Percentiles rank a stretch among this genome's conserved stretches.
Evolutionary conservation across 192 early-diverging fungal genomes (phyloP).

Genomic region (Lunasporangiospora selenospora): DNA sequence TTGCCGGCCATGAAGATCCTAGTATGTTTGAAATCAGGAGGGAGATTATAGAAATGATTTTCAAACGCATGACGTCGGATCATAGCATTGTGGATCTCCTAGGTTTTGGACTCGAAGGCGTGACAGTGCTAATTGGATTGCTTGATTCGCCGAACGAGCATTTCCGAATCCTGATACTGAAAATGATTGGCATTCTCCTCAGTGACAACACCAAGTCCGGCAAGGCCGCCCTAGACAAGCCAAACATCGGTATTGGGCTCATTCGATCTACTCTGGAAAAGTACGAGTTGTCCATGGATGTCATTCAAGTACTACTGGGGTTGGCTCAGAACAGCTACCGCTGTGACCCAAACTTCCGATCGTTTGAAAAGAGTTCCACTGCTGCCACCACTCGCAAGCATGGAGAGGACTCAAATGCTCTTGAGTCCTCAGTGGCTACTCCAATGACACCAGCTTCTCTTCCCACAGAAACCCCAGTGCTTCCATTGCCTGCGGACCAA

Average conservation of each 20-base stretch:
- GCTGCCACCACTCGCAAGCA: constrained; percentile 2
- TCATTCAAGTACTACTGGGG: constrained; percentile 47
- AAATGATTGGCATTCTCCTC: constrained; percentile 51
- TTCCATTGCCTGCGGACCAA: too few species aligned
- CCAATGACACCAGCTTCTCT: too few species aligned
- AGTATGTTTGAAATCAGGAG: constrained; percentile 35
- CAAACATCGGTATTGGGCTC: constrained; percentile 41
- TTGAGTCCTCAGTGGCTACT: background rate
- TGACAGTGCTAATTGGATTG: constrained; percentile 40
- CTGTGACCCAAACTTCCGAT: constrained; percentile 43
- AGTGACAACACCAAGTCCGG: constrained; percentile 50
- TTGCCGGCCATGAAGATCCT: constrained; percentile 35
- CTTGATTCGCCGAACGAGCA: constrained; percentile 49
- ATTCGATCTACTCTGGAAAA: constrained; percentile 36
- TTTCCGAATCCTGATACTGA: constrained; percentile 42
- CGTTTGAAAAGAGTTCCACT: constrained; percentile 8
- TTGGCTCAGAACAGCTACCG: constrained; percentile 47
- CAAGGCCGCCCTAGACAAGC: constrained; percentile 37
- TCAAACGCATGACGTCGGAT: constrained; percentile 49
- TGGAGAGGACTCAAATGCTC: background rate
- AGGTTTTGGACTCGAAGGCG: constrained; percentile 42
- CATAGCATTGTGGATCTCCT: constrained; percentile 37
- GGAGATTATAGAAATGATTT: constrained; percentile 49
- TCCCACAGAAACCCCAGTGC: background rate
- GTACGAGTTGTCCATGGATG: constrained; percentile 48